Conservation (phyloP, 2,329 filamentous ascomycete species). For the Arthrinium puccinioides region DNA sequence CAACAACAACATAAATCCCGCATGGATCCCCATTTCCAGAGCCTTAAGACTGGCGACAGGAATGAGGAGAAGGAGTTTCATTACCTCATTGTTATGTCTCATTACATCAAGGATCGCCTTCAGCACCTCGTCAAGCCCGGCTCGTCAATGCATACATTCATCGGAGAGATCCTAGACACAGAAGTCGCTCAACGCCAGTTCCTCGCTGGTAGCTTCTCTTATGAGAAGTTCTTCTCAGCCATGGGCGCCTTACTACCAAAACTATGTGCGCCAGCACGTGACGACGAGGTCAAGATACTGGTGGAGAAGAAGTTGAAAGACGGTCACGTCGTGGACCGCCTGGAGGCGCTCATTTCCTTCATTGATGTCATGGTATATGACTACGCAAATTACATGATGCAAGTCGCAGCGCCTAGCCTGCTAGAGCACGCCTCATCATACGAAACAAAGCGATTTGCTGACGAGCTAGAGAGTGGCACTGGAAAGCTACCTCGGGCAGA, state of each 20-base stretch:
- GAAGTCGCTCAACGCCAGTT: slow-evolving; percentile 66
- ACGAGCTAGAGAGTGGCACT: slow-evolving; percentile 51
- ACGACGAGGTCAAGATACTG: slow-evolving; percentile 65
- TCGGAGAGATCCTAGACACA: slow-evolving; percentile 68
- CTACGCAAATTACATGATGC: slow-evolving; percentile 74
- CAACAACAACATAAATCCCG: slow-evolving; percentile 47
- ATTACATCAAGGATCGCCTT: slow-evolving; percentile 64
- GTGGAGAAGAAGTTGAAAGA: slow-evolving; percentile 52
- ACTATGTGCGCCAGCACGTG: slow-evolving; percentile 74
- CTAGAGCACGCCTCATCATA: slow-evolving; percentile 66
- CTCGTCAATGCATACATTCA: slow-evolving; percentile 67
- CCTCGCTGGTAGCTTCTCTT: slow-evolving; percentile 66
- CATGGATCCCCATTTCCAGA: slow-evolving; percentile 44
- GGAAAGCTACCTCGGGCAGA: slow-evolving; percentile 53
- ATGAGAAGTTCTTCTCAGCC: slow-evolving; percentile 71
- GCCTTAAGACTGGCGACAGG: slow-evolving; percentile 57
- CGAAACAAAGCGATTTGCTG: slow-evolving; percentile 64
- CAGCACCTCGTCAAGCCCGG: slow-evolving; percentile 63
- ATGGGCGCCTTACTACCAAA: slow-evolving; percentile 71
- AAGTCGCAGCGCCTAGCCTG: slow-evolving; percentile 62
- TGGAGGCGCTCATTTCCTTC: slow-evolving; percentile 67
- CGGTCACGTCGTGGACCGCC: slow-evolving; percentile 64
- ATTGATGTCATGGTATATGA: slow-evolving; percentile 74
- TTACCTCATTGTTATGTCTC: slow-evolving; percentile 64
- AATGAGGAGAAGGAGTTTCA: slow-evolving; percentile 58